Evolutionary conservation across 2,329 filamentous ascomycete genomes (phyloP).

Genomic region (Penicillium hesseltinei): DNA sequence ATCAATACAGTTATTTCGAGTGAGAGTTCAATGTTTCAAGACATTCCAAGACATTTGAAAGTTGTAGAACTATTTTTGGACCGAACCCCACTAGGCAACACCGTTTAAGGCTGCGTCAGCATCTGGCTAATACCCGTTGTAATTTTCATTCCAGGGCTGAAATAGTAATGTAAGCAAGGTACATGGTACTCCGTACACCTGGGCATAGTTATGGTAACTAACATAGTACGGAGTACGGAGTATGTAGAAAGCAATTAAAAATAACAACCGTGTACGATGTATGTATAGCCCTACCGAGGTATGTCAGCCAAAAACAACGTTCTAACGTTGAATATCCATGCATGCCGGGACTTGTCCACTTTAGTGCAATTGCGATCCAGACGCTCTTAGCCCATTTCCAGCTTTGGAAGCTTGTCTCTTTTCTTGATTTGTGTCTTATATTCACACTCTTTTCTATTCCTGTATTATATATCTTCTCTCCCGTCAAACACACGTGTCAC

Average conservation of each 20-base stretch:
- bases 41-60: neutral
- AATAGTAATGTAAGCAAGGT: neutral
- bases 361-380: conserved; percentile 20
- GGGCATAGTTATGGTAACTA: no score
- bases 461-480: neutral
- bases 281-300: neutral
- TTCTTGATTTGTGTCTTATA: neutral
- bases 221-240: no score
- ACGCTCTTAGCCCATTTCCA: conserved; percentile 8
- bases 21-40: neutral
- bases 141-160: neutral
- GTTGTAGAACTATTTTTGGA: conserved; percentile 22
- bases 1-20: neutral
- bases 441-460: neutral
- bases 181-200: neutral
- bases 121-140: neutral
- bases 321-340: neutral
- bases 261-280: neutral
- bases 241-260: neutral
- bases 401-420: neutral
- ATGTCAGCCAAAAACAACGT: neutral
- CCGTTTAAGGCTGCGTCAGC: conserved; percentile 18
- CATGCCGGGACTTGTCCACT: conserved; percentile 9
- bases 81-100: conserved; percentile 20
- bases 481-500: conserved; percentile 5